Evolutionary conservation across 192 early-diverging fungal genomes (phyloP).

Genomic region (Geranomyces michiganensis): DNA sequence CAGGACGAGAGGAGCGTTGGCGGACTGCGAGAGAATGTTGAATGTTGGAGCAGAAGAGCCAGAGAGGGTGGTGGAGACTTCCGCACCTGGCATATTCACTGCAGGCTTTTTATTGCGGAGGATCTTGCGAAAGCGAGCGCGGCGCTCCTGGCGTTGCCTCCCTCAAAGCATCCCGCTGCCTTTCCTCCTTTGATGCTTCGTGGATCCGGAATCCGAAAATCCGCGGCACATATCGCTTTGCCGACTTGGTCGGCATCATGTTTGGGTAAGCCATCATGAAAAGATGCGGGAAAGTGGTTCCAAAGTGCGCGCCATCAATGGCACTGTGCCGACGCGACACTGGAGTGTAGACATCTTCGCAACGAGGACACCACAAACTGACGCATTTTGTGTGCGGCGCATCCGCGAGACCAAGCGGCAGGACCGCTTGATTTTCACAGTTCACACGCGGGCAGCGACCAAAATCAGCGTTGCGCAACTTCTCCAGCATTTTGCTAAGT

Average conservation of each 20-base stretch:
- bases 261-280: conserved; percentile 89
- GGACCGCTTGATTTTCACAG: conserved; percentile 85
- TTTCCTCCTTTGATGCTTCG: conserved; percentile 80
- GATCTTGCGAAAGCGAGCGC: not conserved
- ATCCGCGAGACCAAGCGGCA: conserved; percentile 91
- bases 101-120: too few species aligned
- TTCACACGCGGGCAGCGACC: conserved; percentile 95
- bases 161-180: conserved; percentile 86
- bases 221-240: conserved; percentile 88
- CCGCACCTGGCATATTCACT: too few species aligned
- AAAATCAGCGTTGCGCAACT: conserved; percentile 91
- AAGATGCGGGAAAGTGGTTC: conserved; percentile 95
- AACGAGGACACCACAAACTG: conserved; percentile 94
- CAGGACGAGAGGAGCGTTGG: too few species aligned
- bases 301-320: conserved; percentile 96
- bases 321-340: conserved; percentile 80
- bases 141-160: conserved; percentile 44
- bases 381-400: conserved; percentile 81
- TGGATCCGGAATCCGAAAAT: conserved; percentile 99
- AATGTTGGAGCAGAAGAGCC: too few species aligned
- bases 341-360: conserved; percentile 97
- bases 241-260: conserved; percentile 73
- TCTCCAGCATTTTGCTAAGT: conserved; percentile 94
- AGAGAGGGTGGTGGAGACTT: too few species aligned
- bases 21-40: too few species aligned